Evolutionary conservation across 2,329 filamentous ascomycete species (phyloP).

Genomic region (Pseudocercospora eumusae): DNA sequence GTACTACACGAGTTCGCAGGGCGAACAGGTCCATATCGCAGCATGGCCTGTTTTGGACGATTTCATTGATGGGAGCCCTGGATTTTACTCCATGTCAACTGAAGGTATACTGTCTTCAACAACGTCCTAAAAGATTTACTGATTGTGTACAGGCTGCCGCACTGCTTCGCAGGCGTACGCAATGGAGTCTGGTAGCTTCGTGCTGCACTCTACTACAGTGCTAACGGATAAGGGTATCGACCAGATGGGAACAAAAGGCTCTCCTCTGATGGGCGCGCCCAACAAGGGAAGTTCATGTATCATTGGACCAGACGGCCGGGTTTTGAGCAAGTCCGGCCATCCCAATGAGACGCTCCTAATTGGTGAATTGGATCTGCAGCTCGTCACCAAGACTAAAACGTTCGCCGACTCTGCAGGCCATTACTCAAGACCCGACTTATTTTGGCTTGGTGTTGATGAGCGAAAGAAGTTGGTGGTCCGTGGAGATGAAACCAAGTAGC

Average conservation of each 20-base stretch:
- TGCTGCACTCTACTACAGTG: constrained; percentile 56
- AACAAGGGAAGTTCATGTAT: constrained; percentile 54
- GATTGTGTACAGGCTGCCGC: constrained; percentile 40
- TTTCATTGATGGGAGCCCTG: constrained; percentile 35
- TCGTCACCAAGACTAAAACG: constrained; percentile 44
- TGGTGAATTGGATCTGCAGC: constrained; percentile 54
- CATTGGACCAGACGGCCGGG: constrained; percentile 55
- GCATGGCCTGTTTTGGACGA: constrained; percentile 45
- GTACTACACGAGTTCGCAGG: constrained; percentile 44
- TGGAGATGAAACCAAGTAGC: constrained; percentile 8
- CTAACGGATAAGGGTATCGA: constrained; percentile 50
- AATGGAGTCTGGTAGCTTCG: constrained; percentile 58
- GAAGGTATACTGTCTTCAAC: constrained; percentile 33
- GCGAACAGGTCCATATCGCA: constrained; percentile 46
- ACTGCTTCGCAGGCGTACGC: constrained; percentile 57
- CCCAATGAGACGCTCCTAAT: constrained; percentile 52
- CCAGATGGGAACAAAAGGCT: constrained; percentile 46
- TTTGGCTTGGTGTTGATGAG: constrained; percentile 52
- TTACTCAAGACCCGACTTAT: constrained; percentile 54
- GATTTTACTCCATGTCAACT: constrained; percentile 42
- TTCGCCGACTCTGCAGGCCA: constrained; percentile 54
- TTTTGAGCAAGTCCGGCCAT: constrained; percentile 45
- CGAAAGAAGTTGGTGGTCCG: constrained; percentile 26
- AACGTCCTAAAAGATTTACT: constrained; percentile 14
- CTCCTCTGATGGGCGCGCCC: constrained; percentile 44